These are phyloP conservation scores for Xylaria venustula DNA, from an alignment of 495 filamentous ascomycete genomes.

Conservation along the genomic window DNA sequence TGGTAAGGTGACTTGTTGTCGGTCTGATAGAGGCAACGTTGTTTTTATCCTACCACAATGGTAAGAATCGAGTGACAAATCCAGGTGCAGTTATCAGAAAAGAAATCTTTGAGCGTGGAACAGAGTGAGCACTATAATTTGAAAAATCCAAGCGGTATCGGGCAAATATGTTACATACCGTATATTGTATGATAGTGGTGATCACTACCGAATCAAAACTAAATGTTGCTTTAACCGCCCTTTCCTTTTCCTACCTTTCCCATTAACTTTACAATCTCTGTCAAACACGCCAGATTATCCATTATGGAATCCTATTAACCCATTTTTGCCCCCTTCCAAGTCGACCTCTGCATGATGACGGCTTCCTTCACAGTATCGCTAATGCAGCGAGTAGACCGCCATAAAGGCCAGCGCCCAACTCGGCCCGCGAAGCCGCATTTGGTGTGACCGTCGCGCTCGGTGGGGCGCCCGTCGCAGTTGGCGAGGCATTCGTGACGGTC, in stretches of 20 bases:
- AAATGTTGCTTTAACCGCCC: neutral
- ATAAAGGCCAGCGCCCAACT: conserved; percentile 1
- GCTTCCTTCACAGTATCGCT: conserved; percentile 13
- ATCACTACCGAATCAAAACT: neutral
- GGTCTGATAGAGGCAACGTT: neutral
- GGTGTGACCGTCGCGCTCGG: neutral
- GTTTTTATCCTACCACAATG: neutral
- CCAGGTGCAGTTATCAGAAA: too few species aligned
- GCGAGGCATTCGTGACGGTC: neutral
- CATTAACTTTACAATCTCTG: neutral
- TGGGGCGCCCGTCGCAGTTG: neutral
- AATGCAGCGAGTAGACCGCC: conserved; percentile 10
- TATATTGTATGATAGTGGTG: neutral
- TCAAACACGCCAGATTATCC: neutral
- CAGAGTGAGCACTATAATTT: neutral
- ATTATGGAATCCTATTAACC: too few species aligned
- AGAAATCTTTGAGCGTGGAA: neutral
- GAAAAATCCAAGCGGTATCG: neutral
- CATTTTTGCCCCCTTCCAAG: too few species aligned
- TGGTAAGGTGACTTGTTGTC: neutral
- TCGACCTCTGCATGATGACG: too few species aligned
- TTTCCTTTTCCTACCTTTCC: neutral
- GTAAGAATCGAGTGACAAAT: neutral
- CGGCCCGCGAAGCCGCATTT: neutral
- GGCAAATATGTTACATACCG: neutral